These are phyloP conservation scores for Cucurbita pepo DNA, from an alignment of 306 rosid genomes.

Conservation along the genomic window DNA sequence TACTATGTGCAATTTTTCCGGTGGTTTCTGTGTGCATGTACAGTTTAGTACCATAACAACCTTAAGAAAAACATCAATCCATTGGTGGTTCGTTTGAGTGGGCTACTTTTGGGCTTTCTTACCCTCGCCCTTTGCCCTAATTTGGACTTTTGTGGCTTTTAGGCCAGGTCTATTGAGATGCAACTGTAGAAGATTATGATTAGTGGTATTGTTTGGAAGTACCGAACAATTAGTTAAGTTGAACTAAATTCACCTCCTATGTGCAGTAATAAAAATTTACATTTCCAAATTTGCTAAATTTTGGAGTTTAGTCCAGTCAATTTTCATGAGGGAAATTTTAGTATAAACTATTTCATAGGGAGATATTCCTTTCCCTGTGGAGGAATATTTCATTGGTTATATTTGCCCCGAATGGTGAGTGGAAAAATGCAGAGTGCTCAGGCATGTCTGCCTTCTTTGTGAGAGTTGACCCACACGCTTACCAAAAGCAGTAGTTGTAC, in stretches of 20 bases:
- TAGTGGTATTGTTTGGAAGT: not conserved
- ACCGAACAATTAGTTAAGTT: no score
- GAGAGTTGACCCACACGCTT: no score
- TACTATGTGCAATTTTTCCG: not conserved
- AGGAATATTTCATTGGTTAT: no score
- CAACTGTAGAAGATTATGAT: not conserved
- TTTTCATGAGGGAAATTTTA: no score
- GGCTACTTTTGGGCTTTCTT: not conserved
- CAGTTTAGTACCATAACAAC: not conserved
- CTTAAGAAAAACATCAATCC: not conserved
- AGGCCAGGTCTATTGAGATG: not conserved
- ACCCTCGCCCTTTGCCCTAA: not conserved
- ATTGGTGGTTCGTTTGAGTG: not conserved
- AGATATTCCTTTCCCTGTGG: no score
- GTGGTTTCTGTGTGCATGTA: not conserved
- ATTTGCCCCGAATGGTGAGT: no score
- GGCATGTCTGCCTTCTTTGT: no score
- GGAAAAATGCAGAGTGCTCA: no score
- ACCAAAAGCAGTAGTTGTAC: no score
- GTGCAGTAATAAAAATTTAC: not conserved
- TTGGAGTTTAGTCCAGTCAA: not conserved
- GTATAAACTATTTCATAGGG: no score
- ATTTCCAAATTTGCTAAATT: not conserved
- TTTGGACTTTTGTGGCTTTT: not conserved
- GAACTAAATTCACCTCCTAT: not conserved